phyloP scores from a whole-genome alignment of 208 protist genomes.

The Crithidia expoeki region DNA sequence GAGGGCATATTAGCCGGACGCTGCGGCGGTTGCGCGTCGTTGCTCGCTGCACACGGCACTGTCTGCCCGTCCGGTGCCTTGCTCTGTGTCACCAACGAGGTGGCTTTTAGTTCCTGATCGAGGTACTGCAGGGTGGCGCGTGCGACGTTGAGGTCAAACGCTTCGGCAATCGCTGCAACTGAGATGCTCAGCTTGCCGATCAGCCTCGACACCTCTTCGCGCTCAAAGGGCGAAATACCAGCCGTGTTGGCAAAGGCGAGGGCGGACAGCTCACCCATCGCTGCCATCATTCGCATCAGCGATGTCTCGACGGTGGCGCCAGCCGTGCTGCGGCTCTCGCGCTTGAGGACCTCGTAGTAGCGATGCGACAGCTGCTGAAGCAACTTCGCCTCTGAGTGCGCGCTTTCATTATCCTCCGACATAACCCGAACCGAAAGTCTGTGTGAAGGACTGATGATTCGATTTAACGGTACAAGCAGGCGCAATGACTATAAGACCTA shows the following conservation, averaged over 20 bases:
- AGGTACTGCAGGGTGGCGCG: conserved; percentile 54
- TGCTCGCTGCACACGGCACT: not conserved
- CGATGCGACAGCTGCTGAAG: conserved; percentile 62
- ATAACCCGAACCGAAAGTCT: not conserved
- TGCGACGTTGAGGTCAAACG: conserved; percentile 61
- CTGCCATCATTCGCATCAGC: conserved; percentile 79
- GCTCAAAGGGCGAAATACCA: conserved; percentile 73
- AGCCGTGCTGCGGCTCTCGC: conserved; percentile 34
- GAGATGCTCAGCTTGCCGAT: conserved; percentile 68
- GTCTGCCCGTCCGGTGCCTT: not conserved
- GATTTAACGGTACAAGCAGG: no score
- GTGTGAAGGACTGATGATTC: no score
- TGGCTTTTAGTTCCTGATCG: conserved; percentile 34
- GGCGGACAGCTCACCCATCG: conserved; percentile 70
- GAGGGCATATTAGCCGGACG: not conserved
- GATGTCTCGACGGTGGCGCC: conserved; percentile 49
- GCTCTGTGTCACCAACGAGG: not conserved
- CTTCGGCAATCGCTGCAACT: conserved; percentile 58
- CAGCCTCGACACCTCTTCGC: conserved; percentile 55
- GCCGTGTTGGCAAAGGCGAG: conserved; percentile 51
- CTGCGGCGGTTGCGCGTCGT: not conserved
- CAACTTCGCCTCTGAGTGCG: conserved; percentile 16
- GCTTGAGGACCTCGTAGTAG: conserved; percentile 49
- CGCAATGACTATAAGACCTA: no score
- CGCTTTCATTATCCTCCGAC: conserved; percentile 3